Evolutionary conservation across 352 stramenopile genomes (phyloP), one percentile per base, ranked within the genome.

Genomic region (Phytopythium boreale): DNA sequence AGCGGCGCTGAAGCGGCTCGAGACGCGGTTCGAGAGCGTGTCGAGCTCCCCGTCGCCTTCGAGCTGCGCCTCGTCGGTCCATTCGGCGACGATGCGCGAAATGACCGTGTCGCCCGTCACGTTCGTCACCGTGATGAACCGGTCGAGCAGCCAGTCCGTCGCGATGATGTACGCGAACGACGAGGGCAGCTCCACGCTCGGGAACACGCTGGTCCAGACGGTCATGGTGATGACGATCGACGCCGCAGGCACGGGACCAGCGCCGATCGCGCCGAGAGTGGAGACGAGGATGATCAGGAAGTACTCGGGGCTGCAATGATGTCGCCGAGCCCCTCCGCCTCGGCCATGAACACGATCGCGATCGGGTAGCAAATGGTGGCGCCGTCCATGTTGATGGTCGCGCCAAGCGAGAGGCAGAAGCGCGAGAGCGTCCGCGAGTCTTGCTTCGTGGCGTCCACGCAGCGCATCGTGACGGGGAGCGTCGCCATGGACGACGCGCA

Each of bases 31-130:
- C 43, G 43, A 49, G 17, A 49, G 43, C 43, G 43, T 17, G 9
- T 49, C 20, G 43, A 49, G 43, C 43, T 49, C 43, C 43, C 24
- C 43, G 17, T 49, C 43, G 17, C 24, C 43, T 19, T 49, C 43
- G 43, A 49, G 19, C 17, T 49, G 43, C 43, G 76, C 67, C 53
- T 92, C 80, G 51, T 93, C 80, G 50, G 91, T 73, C 60, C 89
- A 77, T 60, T 91, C 81, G 55, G 84, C 81, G 49, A 93, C 77
- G 59, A 92, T 90, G 20, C 67, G 66, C 20, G 51, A 65, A 15
- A 77, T 59, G 22, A 75, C 37, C 10, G 71, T 65, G 29, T 77
- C 64, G 22, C 68, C 51, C 12, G 61, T 77, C 51, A 75, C 53
- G 59, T 77, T 75, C 31, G 66, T 37, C 22, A 41, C 59, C 5